Evolutionary conservation across 345 rosid genomes (phyloP), one percentile per base, ranked within the genome.

Genomic region (Moricandia arvensis): DNA sequence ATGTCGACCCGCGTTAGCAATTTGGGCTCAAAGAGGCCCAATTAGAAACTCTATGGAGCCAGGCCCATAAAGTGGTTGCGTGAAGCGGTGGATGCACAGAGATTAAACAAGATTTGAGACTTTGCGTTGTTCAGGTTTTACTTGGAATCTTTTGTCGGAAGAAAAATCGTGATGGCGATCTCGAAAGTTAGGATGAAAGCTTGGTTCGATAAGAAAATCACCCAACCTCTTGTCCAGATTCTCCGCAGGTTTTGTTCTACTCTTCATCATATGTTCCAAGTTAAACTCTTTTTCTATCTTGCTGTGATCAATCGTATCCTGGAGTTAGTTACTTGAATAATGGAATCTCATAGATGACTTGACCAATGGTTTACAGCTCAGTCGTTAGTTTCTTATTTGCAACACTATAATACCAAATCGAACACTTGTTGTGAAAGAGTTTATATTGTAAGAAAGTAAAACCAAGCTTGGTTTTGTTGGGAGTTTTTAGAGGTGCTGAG

Each of bases 201-300:
- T 67, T 90, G 98, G 96, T 69, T 90, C 51, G 64, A 78, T 68
- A 65, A 76, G 60, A 91, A 83, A 75, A 80, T 94, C 60, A 73
- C 80, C 6, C 91, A 94, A 69, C 96, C 98, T 76, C 86, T 94
- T 63, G 58, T 87, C 63, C 88, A 82, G 69, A 90, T 91, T 83
- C 84, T 94, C 47, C 82, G 87, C 75, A 88, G 89, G 98, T 91
- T 74, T 64, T 66, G 1, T 59, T 8, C 27, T 33, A 3, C 55
- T 51, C 27, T 31, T 53, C 26, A 17, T 31, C 13, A 54, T 18
- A 8, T 16, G 2, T 17, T 18, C 47, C 2, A 7, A 12, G 24
- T 74, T 63, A 18, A 12, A 2, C 6, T 27, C 0, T 15, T 53
- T 9, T 37, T 30, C 5, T 43, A 18, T 74, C 31, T 29, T 68